Percentiles rank a stretch among this genome's conserved stretches.
These are phyloP conservation scores for Aspergillus alliaceus DNA, from an alignment of 2,329 filamentous ascomycete species.

Conservation along the genomic window DNA sequence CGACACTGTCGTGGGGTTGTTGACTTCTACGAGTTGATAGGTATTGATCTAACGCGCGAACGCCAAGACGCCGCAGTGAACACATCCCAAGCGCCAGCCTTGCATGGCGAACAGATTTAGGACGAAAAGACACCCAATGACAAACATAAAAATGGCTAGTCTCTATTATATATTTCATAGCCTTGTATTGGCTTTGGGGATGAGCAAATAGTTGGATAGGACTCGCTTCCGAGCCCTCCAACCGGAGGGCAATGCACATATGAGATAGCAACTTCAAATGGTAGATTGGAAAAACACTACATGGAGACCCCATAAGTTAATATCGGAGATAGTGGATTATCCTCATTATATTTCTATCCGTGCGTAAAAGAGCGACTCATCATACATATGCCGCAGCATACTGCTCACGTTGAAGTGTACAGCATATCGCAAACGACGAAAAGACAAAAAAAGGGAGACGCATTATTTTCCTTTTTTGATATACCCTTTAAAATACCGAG, in stretches of 20 bases:
- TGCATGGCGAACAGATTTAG: neutral
- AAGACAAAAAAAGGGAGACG: too few species aligned
- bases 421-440: too few species aligned
- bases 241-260: too few species aligned
- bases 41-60: neutral
- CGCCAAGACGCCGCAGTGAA: neutral
- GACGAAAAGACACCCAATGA: neutral
- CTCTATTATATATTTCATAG: neutral
- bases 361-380: too few species aligned
- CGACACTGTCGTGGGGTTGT: neutral
- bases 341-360: too few species aligned
- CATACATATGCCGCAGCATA: too few species aligned
- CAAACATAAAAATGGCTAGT: neutral
- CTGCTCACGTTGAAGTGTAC: too few species aligned
- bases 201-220: neutral
- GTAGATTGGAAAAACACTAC: too few species aligned
- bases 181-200: neutral
- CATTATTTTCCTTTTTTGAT: too few species aligned
- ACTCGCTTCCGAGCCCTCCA: neutral
- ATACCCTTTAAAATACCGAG: neutral
- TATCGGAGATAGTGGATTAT: too few species aligned
- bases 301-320: too few species aligned
- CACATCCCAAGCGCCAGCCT: neutral
- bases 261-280: too few species aligned
- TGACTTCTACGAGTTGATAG: neutral